Percentiles rank a stretch among this genome's conserved stretches.
Evolutionary conservation across 768 basidiomycete genomes (phyloP).

Genomic region (Boletellus ananas): DNA sequence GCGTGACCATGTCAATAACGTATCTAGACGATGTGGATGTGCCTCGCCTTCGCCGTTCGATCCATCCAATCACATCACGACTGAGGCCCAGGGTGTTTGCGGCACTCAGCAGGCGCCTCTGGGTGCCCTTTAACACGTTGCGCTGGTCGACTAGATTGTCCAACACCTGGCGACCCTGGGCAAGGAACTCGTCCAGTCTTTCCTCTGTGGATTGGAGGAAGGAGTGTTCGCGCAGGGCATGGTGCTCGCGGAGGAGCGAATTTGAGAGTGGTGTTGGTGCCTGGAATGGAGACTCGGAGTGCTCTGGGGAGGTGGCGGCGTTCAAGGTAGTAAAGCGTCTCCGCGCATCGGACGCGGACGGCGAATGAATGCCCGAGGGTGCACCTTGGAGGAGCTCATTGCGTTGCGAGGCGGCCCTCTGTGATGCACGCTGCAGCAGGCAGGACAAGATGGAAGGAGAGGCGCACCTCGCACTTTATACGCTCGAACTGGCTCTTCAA

Average conservation of each 20-base stretch:
- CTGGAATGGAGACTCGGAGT: conserved; percentile 87
- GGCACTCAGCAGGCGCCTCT: conserved; percentile 77
- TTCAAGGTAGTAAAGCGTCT: conserved; percentile 50
- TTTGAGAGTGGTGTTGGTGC: conserved; percentile 51
- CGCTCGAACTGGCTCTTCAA: conserved; percentile 79
- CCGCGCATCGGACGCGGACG: conserved; percentile 47
- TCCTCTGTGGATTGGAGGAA: conserved; percentile 83
- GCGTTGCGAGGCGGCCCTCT: conserved; percentile 61
- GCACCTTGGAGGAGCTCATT: conserved; percentile 57
- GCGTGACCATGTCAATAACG: conserved; percentile 13
- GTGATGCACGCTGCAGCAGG: conserved; percentile 1
- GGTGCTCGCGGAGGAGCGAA: conserved; percentile 59
- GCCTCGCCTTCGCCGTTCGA: conserved; percentile 83
- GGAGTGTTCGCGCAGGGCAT: conserved; percentile 83
- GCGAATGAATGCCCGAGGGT: conserved; percentile 36
- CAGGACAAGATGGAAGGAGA: background rate
- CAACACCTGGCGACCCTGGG: conserved; percentile 87
- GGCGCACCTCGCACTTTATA: conserved; percentile 54
- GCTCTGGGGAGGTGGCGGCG: conserved; percentile 47
- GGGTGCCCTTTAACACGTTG: conserved; percentile 93
- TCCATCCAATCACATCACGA: conserved; percentile 94
- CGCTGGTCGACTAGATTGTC: conserved; percentile 92
- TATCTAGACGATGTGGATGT: background rate
- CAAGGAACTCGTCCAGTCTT: conserved; percentile 84
- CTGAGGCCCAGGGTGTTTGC: conserved; percentile 95